Conservation (phyloP, 305 asterid genomes). For the Galium porrigens region DNA sequence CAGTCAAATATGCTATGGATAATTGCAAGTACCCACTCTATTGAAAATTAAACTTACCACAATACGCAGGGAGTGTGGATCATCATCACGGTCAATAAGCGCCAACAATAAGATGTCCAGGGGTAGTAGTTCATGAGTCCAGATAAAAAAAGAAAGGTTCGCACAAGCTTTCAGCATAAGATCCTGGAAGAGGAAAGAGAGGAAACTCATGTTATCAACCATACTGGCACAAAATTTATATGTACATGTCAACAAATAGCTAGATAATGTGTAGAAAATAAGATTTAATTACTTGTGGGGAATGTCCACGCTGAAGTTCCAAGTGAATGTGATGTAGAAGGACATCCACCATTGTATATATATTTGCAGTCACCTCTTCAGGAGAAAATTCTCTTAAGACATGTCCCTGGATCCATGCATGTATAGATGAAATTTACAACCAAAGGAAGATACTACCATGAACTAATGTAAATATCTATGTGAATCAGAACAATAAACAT, state of each 20-base stretch:
- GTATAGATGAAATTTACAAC: not conserved
- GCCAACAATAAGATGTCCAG: conserved; percentile 80
- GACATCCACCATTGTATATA: conserved; percentile 91
- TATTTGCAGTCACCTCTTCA: conserved; percentile 90
- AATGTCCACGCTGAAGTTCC: conserved; percentile 82
- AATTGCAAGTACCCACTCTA: not conserved
- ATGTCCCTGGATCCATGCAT: conserved; percentile 48
- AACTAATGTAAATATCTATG: not conserved
- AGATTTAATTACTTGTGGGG: conserved; percentile 52
- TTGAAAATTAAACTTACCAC: conserved; percentile 44
- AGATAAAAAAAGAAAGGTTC: conserved; percentile 68
- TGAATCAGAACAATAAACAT: not conserved
- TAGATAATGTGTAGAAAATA: conserved; percentile 13
- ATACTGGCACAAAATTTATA: not conserved
- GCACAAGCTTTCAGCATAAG: conserved; percentile 71
- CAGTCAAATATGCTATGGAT: not conserved
- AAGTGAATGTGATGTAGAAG: conserved; percentile 69
- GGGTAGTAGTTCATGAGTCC: conserved; percentile 92
- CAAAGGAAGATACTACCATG: not conserved
- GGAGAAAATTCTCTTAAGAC: conserved; percentile 91
- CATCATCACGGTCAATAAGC: conserved; percentile 89
- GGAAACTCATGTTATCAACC: not conserved
- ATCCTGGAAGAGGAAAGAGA: conserved; percentile 46
- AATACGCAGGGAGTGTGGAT: conserved; percentile 78
- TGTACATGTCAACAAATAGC: conserved; percentile 6